Percentiles rank a stretch among this genome's conserved stretches.
Evolutionary conservation across 108 stramenopile genomes (phyloP).

Genomic region (Cyclotella choctawhatcheeana): DNA sequence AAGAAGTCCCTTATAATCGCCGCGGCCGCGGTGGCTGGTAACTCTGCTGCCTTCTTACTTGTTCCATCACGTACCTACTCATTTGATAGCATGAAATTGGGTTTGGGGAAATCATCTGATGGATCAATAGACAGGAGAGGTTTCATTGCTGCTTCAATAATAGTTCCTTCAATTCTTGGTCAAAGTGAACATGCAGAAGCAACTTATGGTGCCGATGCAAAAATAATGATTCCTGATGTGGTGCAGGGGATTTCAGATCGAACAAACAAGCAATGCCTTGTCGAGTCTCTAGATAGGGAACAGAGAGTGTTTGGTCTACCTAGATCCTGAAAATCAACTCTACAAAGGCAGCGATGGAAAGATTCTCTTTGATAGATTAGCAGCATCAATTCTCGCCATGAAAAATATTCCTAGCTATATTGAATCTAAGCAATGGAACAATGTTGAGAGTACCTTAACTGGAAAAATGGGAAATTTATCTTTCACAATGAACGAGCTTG

Average conservation of each 20-base stretch:
- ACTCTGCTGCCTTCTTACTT: not conserved
- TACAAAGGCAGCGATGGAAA: conserved; percentile 63
- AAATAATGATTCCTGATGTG: conserved; percentile 66
- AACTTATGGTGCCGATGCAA: conserved; percentile 67
- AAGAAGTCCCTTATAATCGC: not conserved
- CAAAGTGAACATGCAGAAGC: conserved; percentile 41
- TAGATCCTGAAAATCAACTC: conserved; percentile 66
- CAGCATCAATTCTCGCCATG: conserved; percentile 42
- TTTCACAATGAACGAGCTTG: conserved; percentile 56
- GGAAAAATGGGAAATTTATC: conserved; percentile 65
- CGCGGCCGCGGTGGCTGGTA: not conserved
- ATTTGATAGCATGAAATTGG: not conserved
- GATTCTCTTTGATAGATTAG: conserved; percentile 57
- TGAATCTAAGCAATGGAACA: conserved; percentile 68
- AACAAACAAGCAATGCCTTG: conserved; percentile 66
- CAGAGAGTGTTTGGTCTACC: conserved; percentile 73
- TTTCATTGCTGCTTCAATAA: conserved; percentile 12
- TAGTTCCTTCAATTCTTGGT: not conserved
- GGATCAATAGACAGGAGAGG: not conserved
- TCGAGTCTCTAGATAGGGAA: conserved; percentile 73
- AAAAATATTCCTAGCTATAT: conserved; percentile 59
- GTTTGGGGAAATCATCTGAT: not conserved
- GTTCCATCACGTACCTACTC: not conserved
- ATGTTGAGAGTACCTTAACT: conserved; percentile 62
- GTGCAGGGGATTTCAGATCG: conserved; percentile 60